Evolutionary conservation across 352 stramenopile genomes (phyloP), one percentile per base, ranked within the genome.

Genomic region (Halophytophthora batemanensis): DNA sequence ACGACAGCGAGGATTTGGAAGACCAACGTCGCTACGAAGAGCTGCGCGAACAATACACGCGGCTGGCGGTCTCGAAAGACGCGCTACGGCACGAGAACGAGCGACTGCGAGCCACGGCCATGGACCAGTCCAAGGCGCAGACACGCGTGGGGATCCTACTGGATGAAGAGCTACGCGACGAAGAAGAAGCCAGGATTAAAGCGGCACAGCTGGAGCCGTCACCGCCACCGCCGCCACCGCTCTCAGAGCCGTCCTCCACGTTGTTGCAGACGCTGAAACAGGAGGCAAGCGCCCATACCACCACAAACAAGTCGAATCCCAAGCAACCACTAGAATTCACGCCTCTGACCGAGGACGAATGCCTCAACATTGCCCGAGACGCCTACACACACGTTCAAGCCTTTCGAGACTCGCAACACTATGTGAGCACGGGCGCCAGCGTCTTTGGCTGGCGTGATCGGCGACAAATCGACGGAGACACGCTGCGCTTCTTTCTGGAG

Each of bases 381-480:
- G 64, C 74, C n/a, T 82, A 82, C 41, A 25, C 42, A 4, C 63
- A 77, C n/a, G 66, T 85, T 37, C 61, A 61, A 49, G 50, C 45
- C 17, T 86, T 88, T 44, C 48, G 37, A 1, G 64, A 66, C 10
- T 59, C 66, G 31, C 56, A 77, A 22, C 53, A 72, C 47, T 71
- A 72, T 17, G 65, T 74, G 17, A 74, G 59, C 10, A 83, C 69
- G 7, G 74, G 77, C 2, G 71, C 73, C 2, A 65, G 62, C 17
- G 73, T 86, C 8, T 86, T 88, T 64, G 77, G 77, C 18, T 88
- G 77, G 77, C 67, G 71, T 15, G 77, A 88, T 41, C 57, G 74
- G 11, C 65, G 74, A 2, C 59, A 69, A 5, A 49, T 86, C 4
- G 65, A 84, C 8, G 69, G 68, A 3, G 68, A 82, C 8, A 67